Percentiles rank a stretch among this genome's conserved stretches.
Evolutionary conservation across 345 rosid genomes (phyloP).

Genomic region (Kandelia obovata): DNA sequence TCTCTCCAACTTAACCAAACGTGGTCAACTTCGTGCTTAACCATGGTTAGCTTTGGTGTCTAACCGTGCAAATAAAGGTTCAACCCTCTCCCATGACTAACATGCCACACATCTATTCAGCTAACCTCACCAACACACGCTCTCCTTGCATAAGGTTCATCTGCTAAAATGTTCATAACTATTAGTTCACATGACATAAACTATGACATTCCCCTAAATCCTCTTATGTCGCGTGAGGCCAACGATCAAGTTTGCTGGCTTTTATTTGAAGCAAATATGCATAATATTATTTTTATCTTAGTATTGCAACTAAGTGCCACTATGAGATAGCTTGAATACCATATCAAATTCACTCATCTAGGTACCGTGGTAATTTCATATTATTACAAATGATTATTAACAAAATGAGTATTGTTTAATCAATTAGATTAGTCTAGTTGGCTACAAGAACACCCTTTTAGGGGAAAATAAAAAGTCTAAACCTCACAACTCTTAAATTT

Average conservation of each 20-base stretch:
- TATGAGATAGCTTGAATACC: too few relatives aligned
- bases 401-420: too few relatives aligned
- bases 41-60: slow-evolving; percentile 33
- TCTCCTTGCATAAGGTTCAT: slow-evolving; percentile 24
- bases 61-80: neutral
- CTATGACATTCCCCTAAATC: neutral
- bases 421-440: too few relatives aligned
- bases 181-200: slow-evolving; percentile 8
- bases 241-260: neutral
- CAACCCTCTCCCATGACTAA: slow-evolving; percentile 13
- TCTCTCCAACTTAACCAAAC: slow-evolving; percentile 21
- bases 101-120: slow-evolving; percentile 15
- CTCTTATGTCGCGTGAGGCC: slow-evolving; percentile 6
- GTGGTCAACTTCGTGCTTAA: slow-evolving; percentile 39
- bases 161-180: slow-evolving; percentile 22
- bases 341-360: too few relatives aligned
- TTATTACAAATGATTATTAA: too few relatives aligned
- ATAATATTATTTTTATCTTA: too few relatives aligned
- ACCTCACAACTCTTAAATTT: too few relatives aligned
- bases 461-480: too few relatives aligned
- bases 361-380: too few relatives aligned
- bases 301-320: too few relatives aligned
- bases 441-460: too few relatives aligned
- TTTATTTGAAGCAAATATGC: neutral
- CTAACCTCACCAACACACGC: slow-evolving; percentile 34